These are phyloP conservation scores for Monosporascus sp. DNA, from an alignment of 2,329 filamentous ascomycete species.

Conservation along the genomic window DNA sequence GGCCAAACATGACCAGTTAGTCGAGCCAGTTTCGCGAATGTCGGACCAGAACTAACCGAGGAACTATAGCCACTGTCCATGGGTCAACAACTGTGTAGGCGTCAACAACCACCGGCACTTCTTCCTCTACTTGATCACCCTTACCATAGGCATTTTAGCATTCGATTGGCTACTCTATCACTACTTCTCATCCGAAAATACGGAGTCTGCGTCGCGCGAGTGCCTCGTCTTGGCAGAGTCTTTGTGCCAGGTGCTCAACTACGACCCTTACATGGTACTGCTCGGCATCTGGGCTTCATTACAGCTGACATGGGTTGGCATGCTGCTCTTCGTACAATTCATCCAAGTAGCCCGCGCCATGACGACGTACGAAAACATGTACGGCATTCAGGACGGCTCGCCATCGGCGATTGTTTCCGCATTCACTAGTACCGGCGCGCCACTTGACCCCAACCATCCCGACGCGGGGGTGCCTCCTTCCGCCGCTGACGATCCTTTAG, in stretches of 20 bases:
- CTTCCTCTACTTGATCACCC: slow-evolving; percentile 75
- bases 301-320: slow-evolving; percentile 93
- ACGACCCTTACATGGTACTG: slow-evolving; percentile 78
- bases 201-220: slow-evolving; percentile 42
- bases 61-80: slow-evolving; percentile 75
- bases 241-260: slow-evolving; percentile 71
- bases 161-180: slow-evolving; percentile 68
- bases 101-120: slow-evolving; percentile 97
- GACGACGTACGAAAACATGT: slow-evolving; percentile 97
- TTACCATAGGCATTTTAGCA: slow-evolving; percentile 69
- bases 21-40: slow-evolving; percentile 13
- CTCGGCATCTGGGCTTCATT: slow-evolving; percentile 73
- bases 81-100: slow-evolving; percentile 95
- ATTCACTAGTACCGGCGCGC: slow-evolving; percentile 71
- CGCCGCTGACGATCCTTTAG: slow-evolving; percentile 33
- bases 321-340: slow-evolving; percentile 91
- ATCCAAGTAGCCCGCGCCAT: slow-evolving; percentile 87
- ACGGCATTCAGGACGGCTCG: slow-evolving; percentile 60
- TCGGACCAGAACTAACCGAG: slow-evolving; percentile 15
- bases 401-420: slow-evolving; percentile 57
- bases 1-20: slow-evolving; percentile 93
- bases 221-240: slow-evolving; percentile 74
- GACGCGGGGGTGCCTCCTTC: slow-evolving; percentile 46
- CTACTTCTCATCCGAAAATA: slow-evolving; percentile 57
- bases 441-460: slow-evolving; percentile 61